A percentile compares a stretch with the other conserved stretches of the same genome.
Conservation (phyloP, 228 moss, liverwort and hornwort species). For the Sphagnum magellanicum region DNA sequence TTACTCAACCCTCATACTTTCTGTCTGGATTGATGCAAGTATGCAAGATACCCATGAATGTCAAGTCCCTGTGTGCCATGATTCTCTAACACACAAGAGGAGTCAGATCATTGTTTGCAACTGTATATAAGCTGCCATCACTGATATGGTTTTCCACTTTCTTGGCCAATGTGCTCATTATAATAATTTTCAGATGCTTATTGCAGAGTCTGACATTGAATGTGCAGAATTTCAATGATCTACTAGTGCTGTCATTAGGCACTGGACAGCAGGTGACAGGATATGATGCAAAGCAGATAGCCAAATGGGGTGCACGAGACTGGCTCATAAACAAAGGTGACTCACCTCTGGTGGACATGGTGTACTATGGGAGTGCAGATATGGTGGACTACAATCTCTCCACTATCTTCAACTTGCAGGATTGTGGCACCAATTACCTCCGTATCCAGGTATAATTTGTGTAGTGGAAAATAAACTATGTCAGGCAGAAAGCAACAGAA, state of each 20-base stretch:
- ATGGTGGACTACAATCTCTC: constrained; percentile 64
- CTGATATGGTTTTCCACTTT: too few relatives aligned
- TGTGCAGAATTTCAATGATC: constrained; percentile 45
- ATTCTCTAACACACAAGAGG: too few relatives aligned
- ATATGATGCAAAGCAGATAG: constrained; percentile 42
- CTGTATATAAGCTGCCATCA: too few relatives aligned
- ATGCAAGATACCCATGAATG: too few relatives aligned
- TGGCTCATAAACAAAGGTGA: constrained; percentile 57
- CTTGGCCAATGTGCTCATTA: too few relatives aligned
- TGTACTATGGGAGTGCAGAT: constrained; percentile 47
- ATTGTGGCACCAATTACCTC: constrained; percentile 49
- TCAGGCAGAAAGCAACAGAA: too few relatives aligned
- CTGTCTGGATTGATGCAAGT: too few relatives aligned
- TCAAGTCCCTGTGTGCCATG: too few relatives aligned
- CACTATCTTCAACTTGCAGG: constrained; percentile 47
- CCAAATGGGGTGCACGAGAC: constrained; percentile 36
- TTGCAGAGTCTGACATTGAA: neutral
- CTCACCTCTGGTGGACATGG: constrained; percentile 59
- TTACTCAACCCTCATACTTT: too few relatives aligned
- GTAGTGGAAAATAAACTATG: too few relatives aligned
- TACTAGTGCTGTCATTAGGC: constrained; percentile 55
- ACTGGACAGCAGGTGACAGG: constrained; percentile 46
- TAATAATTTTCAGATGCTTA: too few relatives aligned
- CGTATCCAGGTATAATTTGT: constrained; percentile 40
- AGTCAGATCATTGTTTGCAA: too few relatives aligned